A percentile compares a stretch with the other conserved stretches of the same genome.
Evolutionary conservation across 2,329 filamentous ascomycete species (phyloP).

Genomic region (Bipolaris sorokiniana): DNA sequence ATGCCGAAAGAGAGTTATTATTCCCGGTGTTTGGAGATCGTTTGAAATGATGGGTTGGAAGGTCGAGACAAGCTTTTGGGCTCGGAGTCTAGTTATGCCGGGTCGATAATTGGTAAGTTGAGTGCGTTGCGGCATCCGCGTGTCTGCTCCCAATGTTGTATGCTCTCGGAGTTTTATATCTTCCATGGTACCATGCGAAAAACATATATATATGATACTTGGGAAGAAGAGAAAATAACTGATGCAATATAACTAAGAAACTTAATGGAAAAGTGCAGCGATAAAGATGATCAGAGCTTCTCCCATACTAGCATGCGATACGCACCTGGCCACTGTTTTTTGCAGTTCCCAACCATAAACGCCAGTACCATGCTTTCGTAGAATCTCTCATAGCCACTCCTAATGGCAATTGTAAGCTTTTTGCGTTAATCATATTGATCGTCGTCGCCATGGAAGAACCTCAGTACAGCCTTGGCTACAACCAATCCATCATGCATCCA

Average conservation of each 20-base stretch:
- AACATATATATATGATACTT: too few relatives aligned
- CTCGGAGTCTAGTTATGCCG: too few relatives aligned
- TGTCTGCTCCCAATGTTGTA: neutral
- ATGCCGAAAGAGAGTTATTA: slow-evolving; percentile 1
- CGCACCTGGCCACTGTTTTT: neutral
- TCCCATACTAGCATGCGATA: too few relatives aligned
- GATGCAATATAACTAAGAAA: too few relatives aligned
- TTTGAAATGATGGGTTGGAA: neutral
- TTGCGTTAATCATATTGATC: slow-evolving; percentile 24
- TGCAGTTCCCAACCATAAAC: neutral
- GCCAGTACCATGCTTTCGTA: neutral
- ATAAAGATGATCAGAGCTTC: too few relatives aligned
- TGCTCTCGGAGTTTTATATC: too few relatives aligned
- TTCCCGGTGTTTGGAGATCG: neutral
- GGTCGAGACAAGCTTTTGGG: neutral
- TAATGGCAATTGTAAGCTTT: neutral
- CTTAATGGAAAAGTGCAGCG: too few relatives aligned
- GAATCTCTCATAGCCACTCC: too few relatives aligned
- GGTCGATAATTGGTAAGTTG: too few relatives aligned
- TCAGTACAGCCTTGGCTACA: slow-evolving; percentile 39
- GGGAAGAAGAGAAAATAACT: too few relatives aligned
- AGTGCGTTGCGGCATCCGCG: neutral
- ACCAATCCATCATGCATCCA: slow-evolving; percentile 42
- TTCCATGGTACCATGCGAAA: too few relatives aligned
- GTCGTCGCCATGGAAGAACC: slow-evolving; percentile 45